These are phyloP conservation scores for Cladosporium sp. DNA, from an alignment of 2,329 filamentous ascomycete genomes.

Conservation along the genomic window DNA sequence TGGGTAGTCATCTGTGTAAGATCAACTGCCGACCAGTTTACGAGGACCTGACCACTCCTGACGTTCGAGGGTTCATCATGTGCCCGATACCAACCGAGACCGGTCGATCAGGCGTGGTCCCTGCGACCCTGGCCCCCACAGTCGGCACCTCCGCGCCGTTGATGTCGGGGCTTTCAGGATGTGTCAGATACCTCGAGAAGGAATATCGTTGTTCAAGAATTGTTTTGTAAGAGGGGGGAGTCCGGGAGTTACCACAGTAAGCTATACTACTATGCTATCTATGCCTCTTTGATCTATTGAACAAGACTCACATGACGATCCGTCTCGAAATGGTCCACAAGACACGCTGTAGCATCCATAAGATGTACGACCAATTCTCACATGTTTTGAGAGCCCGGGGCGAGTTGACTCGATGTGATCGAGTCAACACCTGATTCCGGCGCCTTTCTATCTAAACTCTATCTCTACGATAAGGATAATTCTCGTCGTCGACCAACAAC, in stretches of 20 bases:
- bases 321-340: too few species aligned
- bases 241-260: too few species aligned
- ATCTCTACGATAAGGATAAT: constrained; percentile 15
- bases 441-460: constrained; percentile 8
- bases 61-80: too few species aligned
- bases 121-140: neutral
- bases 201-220: too few species aligned
- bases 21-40: too few species aligned
- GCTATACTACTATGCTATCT: too few species aligned
- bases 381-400: neutral
- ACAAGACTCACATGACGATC: too few species aligned
- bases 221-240: too few species aligned
- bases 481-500: neutral
- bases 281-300: too few species aligned
- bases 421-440: constrained; percentile 17
- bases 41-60: too few species aligned
- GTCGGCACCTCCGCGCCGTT: constrained; percentile 1
- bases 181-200: neutral
- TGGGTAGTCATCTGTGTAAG: too few species aligned
- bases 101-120: neutral
- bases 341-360: too few species aligned
- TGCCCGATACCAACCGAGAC: neutral
- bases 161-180: neutral
- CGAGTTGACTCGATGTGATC: constrained; percentile 22
- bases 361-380: neutral